These are phyloP conservation scores for Eimeria necatrix DNA, from an alignment of 169 alveolate species.

Conservation along the genomic window DNA sequence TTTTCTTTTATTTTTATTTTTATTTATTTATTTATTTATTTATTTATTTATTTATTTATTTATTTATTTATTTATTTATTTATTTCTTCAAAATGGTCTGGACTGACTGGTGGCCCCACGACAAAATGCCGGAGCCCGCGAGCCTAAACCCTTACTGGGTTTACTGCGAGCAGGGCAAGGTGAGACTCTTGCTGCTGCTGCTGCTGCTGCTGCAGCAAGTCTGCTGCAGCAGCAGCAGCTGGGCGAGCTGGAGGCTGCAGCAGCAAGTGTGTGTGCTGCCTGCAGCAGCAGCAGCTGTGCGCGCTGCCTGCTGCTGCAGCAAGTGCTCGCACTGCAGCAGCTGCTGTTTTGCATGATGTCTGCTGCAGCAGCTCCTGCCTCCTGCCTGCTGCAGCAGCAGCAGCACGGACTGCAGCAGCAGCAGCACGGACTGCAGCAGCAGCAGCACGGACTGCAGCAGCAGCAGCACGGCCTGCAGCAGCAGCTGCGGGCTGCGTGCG, in stretches of 20 bases:
- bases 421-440: too few relatives aligned
- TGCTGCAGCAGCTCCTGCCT: not conserved
- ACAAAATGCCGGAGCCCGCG: constrained; percentile 37
- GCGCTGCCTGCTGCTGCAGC: not conserved
- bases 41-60: too few relatives aligned
- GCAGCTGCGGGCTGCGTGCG: too few relatives aligned
- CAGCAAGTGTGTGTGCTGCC: not conserved
- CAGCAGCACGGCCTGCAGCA: too few relatives aligned
- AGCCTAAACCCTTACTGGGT: constrained; percentile 67
- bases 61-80: not conserved
- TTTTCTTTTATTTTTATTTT: too few relatives aligned
- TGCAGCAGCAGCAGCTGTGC: not conserved
- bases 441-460: too few relatives aligned
- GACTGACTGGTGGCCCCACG: constrained; percentile 75
- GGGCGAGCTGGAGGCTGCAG: not conserved
- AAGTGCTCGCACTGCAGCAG: too few relatives aligned
- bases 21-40: too few relatives aligned
- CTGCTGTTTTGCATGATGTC: not conserved
- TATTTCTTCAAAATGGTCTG: constrained; percentile 30
- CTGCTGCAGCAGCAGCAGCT: too few relatives aligned
- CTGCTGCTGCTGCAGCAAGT: not conserved
- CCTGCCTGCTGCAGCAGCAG: too few relatives aligned
- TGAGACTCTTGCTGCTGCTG: too few relatives aligned
- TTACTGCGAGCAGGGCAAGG: constrained; percentile 19
- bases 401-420: too few relatives aligned